phyloP scores from a whole-genome alignment of 2,329 filamentous ascomycete genomes.

The Nothopassalora personata region DNA sequence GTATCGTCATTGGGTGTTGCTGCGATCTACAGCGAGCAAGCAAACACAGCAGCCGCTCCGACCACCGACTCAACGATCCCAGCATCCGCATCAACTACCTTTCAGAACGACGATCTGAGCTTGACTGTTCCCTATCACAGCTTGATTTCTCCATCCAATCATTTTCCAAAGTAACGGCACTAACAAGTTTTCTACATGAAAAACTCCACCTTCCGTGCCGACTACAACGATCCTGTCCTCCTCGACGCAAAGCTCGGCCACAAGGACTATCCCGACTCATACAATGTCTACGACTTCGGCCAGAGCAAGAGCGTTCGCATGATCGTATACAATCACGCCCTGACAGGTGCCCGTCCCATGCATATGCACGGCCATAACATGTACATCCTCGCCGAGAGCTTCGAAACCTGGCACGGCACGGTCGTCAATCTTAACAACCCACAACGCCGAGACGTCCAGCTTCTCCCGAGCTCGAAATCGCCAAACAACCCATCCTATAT shows the following conservation, averaged over 20 bases:
- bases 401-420: slow-evolving; percentile 35
- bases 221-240: slow-evolving; percentile 39
- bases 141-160: slow-evolving; percentile 50
- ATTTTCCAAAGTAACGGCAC: slow-evolving; percentile 41
- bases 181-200: slow-evolving; percentile 51
- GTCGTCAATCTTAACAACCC: slow-evolving; percentile 45
- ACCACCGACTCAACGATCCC: slow-evolving; percentile 47
- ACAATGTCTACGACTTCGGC: slow-evolving; percentile 40
- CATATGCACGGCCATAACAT: slow-evolving; percentile 48
- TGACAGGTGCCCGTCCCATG: slow-evolving; percentile 47
- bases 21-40: slow-evolving; percentile 60
- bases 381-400: slow-evolving; percentile 39
- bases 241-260: slow-evolving; percentile 33
- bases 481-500: slow-evolving; percentile 29
- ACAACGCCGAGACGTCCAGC: slow-evolving; percentile 48
- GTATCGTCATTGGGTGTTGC: slow-evolving; percentile 52
- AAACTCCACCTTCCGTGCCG: slow-evolving; percentile 48
- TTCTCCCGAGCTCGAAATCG: slow-evolving; percentile 36
- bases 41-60: slow-evolving; percentile 42
- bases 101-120: slow-evolving; percentile 53
- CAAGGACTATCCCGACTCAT: slow-evolving; percentile 27
- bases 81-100: slow-evolving; percentile 39
- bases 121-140: slow-evolving; percentile 50
- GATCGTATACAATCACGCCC: slow-evolving; percentile 36
- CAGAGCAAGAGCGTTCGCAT: slow-evolving; percentile 37